Conservation (phyloP, 305 asterid genomes). For the Striga hermonthica region DNA sequence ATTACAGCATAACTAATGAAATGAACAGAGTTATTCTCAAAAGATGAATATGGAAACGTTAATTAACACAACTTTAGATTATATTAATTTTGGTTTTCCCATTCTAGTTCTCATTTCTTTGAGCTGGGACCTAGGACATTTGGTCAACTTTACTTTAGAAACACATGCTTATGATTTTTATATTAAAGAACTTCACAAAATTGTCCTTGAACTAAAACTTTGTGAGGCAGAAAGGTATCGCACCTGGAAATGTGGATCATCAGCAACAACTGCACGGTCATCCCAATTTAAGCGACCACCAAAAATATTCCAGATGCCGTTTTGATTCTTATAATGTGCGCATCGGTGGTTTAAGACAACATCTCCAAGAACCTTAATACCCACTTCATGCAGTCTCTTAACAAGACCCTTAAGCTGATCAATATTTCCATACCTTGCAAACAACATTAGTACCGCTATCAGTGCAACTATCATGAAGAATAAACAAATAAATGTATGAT, state of each 20-base stretch:
- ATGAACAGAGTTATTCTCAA: neutral
- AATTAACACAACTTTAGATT: neutral
- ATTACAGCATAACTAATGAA: neutral
- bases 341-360: slow-evolving; percentile 92
- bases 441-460: neutral
- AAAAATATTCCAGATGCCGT: slow-evolving; percentile 90
- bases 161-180: slow-evolving; percentile 10
- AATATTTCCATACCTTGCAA: slow-evolving; percentile 67
- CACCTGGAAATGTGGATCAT: slow-evolving; percentile 99
- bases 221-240: slow-evolving; percentile 18
- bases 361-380: slow-evolving; percentile 82
- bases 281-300: slow-evolving; percentile 98
- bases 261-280: slow-evolving; percentile 89
- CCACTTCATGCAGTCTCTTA: slow-evolving; percentile 65
- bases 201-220: neutral
- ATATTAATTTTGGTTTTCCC: neutral
- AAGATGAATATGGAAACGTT: neutral
- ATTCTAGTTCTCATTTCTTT: neutral
- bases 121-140: neutral
- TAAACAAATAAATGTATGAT: slow-evolving; percentile 3
- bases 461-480: slow-evolving; percentile 5
- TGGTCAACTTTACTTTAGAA: neutral
- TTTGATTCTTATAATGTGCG: slow-evolving; percentile 65
- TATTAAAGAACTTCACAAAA: slow-evolving; percentile 11
- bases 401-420: slow-evolving; percentile 74